Base-by-base conservation (phyloP, 345 rosid genomes). In the Viola odorata region DNA sequence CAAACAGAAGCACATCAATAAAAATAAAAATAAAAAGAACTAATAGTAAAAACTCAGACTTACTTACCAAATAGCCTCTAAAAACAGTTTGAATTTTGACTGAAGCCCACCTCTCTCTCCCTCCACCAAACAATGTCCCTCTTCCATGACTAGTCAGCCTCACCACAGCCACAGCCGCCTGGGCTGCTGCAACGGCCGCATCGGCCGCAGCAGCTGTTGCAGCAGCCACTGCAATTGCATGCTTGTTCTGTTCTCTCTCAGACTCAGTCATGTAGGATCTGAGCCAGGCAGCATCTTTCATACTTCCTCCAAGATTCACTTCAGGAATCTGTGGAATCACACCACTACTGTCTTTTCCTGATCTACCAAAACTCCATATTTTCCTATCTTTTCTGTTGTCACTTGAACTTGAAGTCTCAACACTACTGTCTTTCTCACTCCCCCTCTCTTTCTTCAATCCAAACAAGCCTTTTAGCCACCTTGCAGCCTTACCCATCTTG, bases 391-490 rank as follows among this genome's bases (percentile, higher is more conserved):
- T 78, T 23, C 1, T 23, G 47, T 60, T 78, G 50, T 77, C 75
- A 13, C 71, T 65, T 71, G 83, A 75, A 49, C 41, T 62, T 32
- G 39, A 48, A 57, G 66, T 23, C 36, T 66, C 70, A 13, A 64
- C 62, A 61, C 39, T 65, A 61, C 39, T 65, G 8, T 69, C 73
- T 12, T 40, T 41, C 11, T 37, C 72, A 51, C 40, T 54, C 54
- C 57, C 66, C 41, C 69, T 85, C 49, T 64, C 82, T 64, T 78
- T 84, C 73, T 80, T 88, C 68, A 72, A 74, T 4, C 96, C 84
- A 53, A 91, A 74, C 17, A 88, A 41, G 12, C 90, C 75, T 72
- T 81, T 91, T n/a, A 86, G 60, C 95, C 98, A 91, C 72, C 81
- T 85, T 4, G 78, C 37, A 48, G 81, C 86, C 73, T 72, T 84